These are phyloP conservation scores for Trypanosoma scelopori DNA, from an alignment of 208 protist genomes.

Conservation along the genomic window DNA sequence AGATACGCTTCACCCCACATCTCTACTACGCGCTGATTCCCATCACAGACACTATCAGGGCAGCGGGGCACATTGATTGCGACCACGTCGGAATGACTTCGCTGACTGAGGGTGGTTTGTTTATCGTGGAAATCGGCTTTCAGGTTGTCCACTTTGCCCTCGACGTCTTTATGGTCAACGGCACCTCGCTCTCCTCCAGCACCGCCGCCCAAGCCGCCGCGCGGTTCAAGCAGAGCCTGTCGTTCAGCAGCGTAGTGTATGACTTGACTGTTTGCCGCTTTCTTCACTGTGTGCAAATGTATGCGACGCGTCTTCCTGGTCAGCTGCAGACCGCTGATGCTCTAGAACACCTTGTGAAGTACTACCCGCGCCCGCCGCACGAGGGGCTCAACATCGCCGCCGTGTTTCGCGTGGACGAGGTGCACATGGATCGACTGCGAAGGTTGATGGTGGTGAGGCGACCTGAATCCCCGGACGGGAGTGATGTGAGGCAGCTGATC, in stretches of 20 bases:
- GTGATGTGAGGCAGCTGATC: slow-evolving; percentile 21
- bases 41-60: slow-evolving; percentile 14
- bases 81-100: slow-evolving; percentile 25
- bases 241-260: slow-evolving; percentile 82
- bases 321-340: slow-evolving; percentile 44
- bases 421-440: slow-evolving; percentile 53
- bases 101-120: slow-evolving; percentile 56
- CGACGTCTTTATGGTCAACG: slow-evolving; percentile 83
- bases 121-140: slow-evolving; percentile 85
- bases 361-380: slow-evolving; percentile 72
- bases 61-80: slow-evolving; percentile 10
- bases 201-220: slow-evolving; percentile 56
- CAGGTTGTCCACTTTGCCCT: slow-evolving; percentile 88
- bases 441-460: slow-evolving; percentile 28
- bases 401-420: slow-evolving; percentile 63
- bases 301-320: slow-evolving; percentile 41
- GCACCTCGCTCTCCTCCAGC: slow-evolving; percentile 44
- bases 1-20: slow-evolving; percentile 23
- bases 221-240: slow-evolving; percentile 70
- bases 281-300: slow-evolving; percentile 36
- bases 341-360: slow-evolving; percentile 63
- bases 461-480: slow-evolving; percentile 3
- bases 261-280: slow-evolving; percentile 59
- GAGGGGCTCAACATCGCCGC: slow-evolving; percentile 53
- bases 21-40: slow-evolving; percentile 33